phyloP scores from a whole-genome alignment of 768 basidiomycete genomes.

The Asterophora parasitica region DNA sequence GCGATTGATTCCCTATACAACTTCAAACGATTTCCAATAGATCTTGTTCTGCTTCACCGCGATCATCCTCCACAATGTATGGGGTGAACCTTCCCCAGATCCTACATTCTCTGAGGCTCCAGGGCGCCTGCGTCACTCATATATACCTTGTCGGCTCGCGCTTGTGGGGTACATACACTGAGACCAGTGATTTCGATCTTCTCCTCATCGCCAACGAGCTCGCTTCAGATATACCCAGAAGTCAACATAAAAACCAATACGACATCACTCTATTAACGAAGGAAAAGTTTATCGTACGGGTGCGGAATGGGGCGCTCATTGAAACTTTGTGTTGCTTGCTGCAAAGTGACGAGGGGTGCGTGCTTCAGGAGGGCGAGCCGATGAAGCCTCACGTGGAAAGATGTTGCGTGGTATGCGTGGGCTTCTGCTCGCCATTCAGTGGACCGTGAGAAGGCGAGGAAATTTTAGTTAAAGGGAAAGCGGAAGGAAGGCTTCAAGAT shows the following conservation, averaged over 20 bases:
- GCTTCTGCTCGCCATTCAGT: constrained; percentile 8
- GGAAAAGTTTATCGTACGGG: constrained; percentile 14
- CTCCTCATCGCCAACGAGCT: constrained; percentile 15
- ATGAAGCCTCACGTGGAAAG: constrained; percentile 9
- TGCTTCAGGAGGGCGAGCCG: neutral
- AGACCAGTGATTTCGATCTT: constrained; percentile 19
- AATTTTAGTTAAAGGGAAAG: constrained; percentile 20
- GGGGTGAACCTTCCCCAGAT: neutral
- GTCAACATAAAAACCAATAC: constrained; percentile 21
- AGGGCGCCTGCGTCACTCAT: neutral
- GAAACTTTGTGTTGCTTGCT: constrained; percentile 22
- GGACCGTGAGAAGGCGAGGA: constrained; percentile 20
- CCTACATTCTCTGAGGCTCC: constrained; percentile 3
- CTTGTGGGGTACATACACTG: constrained; percentile 19
- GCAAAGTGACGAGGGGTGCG: constrained; percentile 9
- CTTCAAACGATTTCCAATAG: no score
- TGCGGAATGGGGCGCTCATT: constrained; percentile 17
- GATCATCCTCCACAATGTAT: neutral
- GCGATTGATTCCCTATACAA: no score
- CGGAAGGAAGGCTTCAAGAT: constrained; percentile 18
- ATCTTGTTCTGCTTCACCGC: no score
- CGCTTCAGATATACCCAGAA: constrained; percentile 7
- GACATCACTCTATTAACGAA: constrained; percentile 19
- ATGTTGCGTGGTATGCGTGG: constrained; percentile 12
- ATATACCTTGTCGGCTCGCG: constrained; percentile 19